A percentile compares a stretch with the other conserved stretches of the same genome.
Evolutionary conservation across 164 flowering plant genomes (phyloP).

Genomic region (Annona cherimola): DNA sequence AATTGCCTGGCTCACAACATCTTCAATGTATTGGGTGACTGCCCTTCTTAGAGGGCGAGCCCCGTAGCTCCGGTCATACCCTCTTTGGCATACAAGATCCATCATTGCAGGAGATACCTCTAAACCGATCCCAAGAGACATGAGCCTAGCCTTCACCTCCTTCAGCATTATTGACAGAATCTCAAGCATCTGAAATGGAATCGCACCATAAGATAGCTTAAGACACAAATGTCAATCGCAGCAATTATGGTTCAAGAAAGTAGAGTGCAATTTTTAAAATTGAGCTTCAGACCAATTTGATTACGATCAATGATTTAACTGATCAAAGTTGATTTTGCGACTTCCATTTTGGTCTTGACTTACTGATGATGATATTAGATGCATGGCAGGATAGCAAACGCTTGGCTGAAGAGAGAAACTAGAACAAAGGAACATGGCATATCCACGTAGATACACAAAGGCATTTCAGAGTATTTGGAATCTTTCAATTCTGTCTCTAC

Average conservation of each 20-base stretch:
- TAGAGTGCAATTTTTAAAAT: too few species aligned
- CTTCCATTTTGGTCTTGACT: too few species aligned
- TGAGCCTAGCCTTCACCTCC: constrained; percentile 62
- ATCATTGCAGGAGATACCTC: constrained; percentile 62
- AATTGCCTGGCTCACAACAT: constrained; percentile 66
- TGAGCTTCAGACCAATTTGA: too few species aligned
- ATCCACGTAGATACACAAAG: too few species aligned
- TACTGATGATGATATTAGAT: too few species aligned
- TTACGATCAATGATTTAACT: too few species aligned
- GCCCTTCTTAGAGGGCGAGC: constrained; percentile 82
- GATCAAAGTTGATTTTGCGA: too few species aligned
- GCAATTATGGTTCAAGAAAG: not conserved
- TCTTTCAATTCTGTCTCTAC: too few species aligned
- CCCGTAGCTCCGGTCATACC: constrained; percentile 61
- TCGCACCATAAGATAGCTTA: not conserved
- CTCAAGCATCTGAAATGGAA: constrained; percentile 57
- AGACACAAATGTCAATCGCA: not conserved
- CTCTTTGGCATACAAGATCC: constrained; percentile 61
- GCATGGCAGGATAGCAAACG: too few species aligned
- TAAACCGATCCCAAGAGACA: constrained; percentile 49
- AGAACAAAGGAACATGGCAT: too few species aligned
- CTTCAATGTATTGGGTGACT: constrained; percentile 59
- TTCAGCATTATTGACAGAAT: constrained; percentile 58
- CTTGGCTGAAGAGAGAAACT: too few species aligned
- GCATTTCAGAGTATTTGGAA: too few species aligned